Evolutionary conservation across 352 stramenopile genomes (phyloP), one percentile per base, ranked within the genome.

Genomic region (Phytophthora pseudosyringae): DNA sequence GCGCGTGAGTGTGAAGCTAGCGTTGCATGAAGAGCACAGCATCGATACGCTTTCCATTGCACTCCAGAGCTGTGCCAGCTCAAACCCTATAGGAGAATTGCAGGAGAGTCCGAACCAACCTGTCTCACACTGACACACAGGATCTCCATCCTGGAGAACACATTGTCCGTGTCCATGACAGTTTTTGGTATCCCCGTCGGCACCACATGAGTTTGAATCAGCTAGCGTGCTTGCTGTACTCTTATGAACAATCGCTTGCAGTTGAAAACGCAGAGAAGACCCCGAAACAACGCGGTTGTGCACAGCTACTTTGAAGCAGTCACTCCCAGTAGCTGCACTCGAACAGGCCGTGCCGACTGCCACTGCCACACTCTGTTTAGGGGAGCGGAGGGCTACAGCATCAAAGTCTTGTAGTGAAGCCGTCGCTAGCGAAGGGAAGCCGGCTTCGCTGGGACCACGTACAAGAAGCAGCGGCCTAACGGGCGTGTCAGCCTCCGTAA

Each of bases 231-330:
- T 41, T 0, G 50, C 39, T 25, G 51, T 51, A 15, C 71, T 78
- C 1, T 36, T 46, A 29, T 86, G 72, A 5, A 89, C 46, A 31
- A 59, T 51, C 31, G 85, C 70, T 61, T 80, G 62, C 3, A 93
- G 54, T 0, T 67, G 58, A 29, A 80, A 90, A n/a, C 52, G 64
- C 13, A 93, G 64, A 2, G 59, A 47, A 26, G 64, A 65, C 29
- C 75, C 81, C 1, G 85, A 85, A 13, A 86, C 78, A 16, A 75
- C 58, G 31, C 82, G 83, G 56, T 93, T 91, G 72, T 88, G 73
- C 2, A 91, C 41, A 0, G 83, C 79, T 9, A 93, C 60, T 54
- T 93, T 93, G 75, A 80, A 93, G 74, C 85, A 91, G 32, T 88
- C 70, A 5, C 66, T 76, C 1, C 67, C 59, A 1, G 58, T 75